phyloP scores from a whole-genome alignment of 73 alveolate species.

The Uronychia setigera region DNA sequence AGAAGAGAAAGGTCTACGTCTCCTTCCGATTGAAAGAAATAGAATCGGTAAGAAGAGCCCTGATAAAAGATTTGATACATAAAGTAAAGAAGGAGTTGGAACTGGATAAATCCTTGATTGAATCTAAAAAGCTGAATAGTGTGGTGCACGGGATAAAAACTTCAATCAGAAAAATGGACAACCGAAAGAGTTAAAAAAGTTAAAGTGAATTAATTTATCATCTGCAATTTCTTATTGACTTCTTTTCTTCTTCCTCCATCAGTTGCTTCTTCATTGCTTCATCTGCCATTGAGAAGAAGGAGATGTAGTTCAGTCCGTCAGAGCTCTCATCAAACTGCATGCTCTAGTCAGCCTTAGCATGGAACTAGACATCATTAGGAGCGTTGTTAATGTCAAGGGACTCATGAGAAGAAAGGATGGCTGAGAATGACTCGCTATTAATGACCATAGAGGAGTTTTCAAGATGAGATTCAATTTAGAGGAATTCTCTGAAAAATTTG shows the following conservation, averaged over 20 bases:
- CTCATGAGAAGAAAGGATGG: not conserved
- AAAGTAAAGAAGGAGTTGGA: not conserved
- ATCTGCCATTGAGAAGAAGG: not conserved
- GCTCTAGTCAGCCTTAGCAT: not conserved
- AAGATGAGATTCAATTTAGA: not conserved
- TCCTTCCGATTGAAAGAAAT: not conserved
- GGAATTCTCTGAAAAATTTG: not conserved
- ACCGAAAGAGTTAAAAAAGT: not conserved
- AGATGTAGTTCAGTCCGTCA: not conserved
- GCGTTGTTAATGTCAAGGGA: not conserved
- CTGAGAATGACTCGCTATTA: not conserved
- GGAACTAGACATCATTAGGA: not conserved
- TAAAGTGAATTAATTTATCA: too few relatives aligned
- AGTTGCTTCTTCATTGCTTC: not conserved
- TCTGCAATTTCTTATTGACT: not conserved
- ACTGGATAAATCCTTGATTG: not conserved
- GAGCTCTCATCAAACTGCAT: not conserved
- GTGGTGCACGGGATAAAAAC: not conserved
- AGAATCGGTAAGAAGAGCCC: not conserved
- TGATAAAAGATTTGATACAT: not conserved
- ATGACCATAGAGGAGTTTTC: not conserved
- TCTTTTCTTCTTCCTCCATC: not conserved
- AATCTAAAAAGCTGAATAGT: not conserved
- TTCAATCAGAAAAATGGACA: not conserved
- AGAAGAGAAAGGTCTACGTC: not conserved